Conservation (phyloP, 164 flowering plant genomes). For the Santalum album region DNA sequence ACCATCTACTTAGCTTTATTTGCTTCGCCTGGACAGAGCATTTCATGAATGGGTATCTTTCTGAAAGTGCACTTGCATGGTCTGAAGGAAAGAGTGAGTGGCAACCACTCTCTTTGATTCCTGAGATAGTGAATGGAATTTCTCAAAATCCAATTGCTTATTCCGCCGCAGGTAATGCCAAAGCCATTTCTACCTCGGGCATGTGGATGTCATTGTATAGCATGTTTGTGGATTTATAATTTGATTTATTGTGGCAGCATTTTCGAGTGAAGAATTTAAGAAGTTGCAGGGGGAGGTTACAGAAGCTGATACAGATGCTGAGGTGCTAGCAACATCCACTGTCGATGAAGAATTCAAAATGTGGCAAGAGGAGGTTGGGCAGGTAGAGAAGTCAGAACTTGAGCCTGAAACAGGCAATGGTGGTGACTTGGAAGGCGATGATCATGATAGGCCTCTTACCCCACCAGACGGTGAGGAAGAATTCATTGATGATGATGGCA, state of each 20-base stretch:
- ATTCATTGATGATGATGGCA: conserved; percentile 97
- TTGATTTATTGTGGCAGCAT: conserved; percentile 18
- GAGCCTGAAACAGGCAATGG: conserved; percentile 12
- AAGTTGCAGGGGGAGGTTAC: not conserved
- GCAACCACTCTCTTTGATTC: conserved; percentile 72
- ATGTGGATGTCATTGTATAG: not conserved
- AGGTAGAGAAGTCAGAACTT: conserved; percentile 39
- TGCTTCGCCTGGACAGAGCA: conserved; percentile 73
- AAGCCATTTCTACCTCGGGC: not conserved
- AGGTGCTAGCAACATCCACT: not conserved
- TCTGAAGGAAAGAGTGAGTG: conserved; percentile 77
- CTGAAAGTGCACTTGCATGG: conserved; percentile 68
- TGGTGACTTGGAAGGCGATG: conserved; percentile 23
- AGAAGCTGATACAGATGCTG: not conserved
- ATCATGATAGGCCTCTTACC: conserved; percentile 47
- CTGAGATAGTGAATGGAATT: conserved; percentile 33
- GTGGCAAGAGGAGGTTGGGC: conserved; percentile 70
- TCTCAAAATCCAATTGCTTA: conserved; percentile 14
- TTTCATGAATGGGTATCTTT: conserved; percentile 58
- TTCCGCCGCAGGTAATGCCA: conserved; percentile 25
- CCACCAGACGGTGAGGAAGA: conserved; percentile 97
- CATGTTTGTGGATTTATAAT: not conserved
- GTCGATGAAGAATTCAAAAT: conserved; percentile 62
- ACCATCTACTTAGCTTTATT: conserved; percentile 39
- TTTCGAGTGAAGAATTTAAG: conserved; percentile 9